phyloP scores from a whole-genome alignment of 371 early-diverging fungal species.

The Smittium mucronatum region DNA sequence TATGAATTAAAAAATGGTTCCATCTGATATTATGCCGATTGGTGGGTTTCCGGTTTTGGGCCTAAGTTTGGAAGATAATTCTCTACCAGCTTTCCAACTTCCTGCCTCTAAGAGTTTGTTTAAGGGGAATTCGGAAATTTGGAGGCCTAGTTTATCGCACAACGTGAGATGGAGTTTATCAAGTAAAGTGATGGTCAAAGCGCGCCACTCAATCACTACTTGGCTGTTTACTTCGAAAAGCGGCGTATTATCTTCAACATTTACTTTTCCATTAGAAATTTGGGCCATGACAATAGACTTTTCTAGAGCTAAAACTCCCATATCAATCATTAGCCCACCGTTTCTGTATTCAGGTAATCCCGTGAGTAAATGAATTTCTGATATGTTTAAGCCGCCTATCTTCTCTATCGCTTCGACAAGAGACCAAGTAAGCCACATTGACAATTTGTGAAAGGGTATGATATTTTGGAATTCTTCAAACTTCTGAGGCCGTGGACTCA shows the following conservation, averaged over 20 bases:
- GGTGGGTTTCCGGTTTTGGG: slow-evolving; percentile 74
- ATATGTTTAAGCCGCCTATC: slow-evolving; percentile 41
- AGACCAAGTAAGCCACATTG: slow-evolving; percentile 90
- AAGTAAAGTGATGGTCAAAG: slow-evolving; percentile 69
- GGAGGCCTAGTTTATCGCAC: slow-evolving; percentile 41
- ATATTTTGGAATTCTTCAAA: slow-evolving; percentile 24
- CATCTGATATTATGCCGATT: slow-evolving; percentile 66
- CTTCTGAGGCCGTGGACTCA: background rate
- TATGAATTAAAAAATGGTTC: slow-evolving; percentile 44
- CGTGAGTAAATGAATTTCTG: slow-evolving; percentile 54
- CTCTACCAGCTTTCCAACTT: slow-evolving; percentile 83
- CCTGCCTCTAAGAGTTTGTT: slow-evolving; percentile 85
- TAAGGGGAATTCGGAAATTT: slow-evolving; percentile 42
- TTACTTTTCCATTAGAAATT: slow-evolving; percentile 14
- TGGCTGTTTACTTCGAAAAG: slow-evolving; percentile 64
- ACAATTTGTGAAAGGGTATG: slow-evolving; percentile 84
- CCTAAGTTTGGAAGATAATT: slow-evolving; percentile 62
- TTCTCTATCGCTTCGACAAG: slow-evolving; percentile 64
- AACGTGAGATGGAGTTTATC: slow-evolving; percentile 58
- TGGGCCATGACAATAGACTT: slow-evolving; percentile 17
- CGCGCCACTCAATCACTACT: slow-evolving; percentile 84
- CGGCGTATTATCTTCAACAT: slow-evolving; percentile 36
- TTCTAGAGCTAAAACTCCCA: slow-evolving; percentile 44
- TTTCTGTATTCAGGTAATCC: slow-evolving; percentile 90
- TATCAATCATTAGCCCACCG: slow-evolving; percentile 62